phyloP scores from a whole-genome alignment of 1,284 basidiomycete genomes.

The Fomitiporia mediterranea region DNA sequence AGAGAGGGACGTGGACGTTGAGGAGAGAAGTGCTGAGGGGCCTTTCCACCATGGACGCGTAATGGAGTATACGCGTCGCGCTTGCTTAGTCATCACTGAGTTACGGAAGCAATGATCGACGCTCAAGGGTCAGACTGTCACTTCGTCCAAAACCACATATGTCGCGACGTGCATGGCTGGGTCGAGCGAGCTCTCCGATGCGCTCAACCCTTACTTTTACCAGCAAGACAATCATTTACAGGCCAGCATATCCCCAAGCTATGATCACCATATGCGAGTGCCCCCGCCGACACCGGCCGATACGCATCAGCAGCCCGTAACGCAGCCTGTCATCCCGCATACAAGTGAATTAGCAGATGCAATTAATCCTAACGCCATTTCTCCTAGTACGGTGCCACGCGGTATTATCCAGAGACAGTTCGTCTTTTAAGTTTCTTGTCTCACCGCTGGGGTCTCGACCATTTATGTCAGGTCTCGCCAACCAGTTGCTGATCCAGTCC shows the following conservation, averaged over 20 bases:
- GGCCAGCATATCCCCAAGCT: slow-evolving; percentile 29
- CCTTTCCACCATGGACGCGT: slow-evolving; percentile 5
- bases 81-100: slow-evolving; percentile 6
- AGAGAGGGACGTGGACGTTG: neutral
- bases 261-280: slow-evolving; percentile 24
- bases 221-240: slow-evolving; percentile 17
- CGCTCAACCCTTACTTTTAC: slow-evolving; percentile 62
- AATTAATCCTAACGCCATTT: slow-evolving; percentile 38
- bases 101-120: too few relatives aligned
- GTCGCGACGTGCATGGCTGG: slow-evolving; percentile 36
- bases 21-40: neutral
- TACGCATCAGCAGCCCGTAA: slow-evolving; percentile 6
- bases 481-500: slow-evolving; percentile 31
- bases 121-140: neutral
- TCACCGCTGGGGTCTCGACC: neutral
- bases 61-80: slow-evolving; percentile 16
- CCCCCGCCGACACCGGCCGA: slow-evolving; percentile 21
- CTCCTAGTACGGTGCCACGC: slow-evolving; percentile 33
- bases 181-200: slow-evolving; percentile 70
- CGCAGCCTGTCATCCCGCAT: slow-evolving; percentile 32
- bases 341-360: slow-evolving; percentile 58
- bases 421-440: neutral
- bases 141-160: neutral
- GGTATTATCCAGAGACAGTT: slow-evolving; percentile 25
- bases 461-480: slow-evolving; percentile 5